phyloP scores from a whole-genome alignment of 2,329 filamentous ascomycete genomes.

The Penicillium janthinellum region DNA sequence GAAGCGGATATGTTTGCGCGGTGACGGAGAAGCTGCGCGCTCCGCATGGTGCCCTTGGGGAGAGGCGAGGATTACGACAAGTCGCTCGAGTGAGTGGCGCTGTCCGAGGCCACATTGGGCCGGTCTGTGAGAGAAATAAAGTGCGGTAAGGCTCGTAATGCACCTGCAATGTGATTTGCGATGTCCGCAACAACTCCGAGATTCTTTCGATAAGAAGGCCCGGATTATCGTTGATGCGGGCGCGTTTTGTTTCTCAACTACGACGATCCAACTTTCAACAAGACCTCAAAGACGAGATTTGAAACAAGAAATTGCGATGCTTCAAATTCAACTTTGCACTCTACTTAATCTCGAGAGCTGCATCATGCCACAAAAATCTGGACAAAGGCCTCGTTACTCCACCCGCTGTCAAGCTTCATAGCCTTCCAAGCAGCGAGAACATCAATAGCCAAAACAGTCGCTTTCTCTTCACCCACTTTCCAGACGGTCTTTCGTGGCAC shows the following conservation, averaged over 20 bases:
- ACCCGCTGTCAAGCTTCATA: constrained; percentile 68
- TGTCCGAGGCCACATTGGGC: constrained; percentile 32
- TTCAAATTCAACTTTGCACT: neutral
- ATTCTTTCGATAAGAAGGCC: constrained; percentile 24
- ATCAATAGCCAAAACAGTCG: constrained; percentile 74
- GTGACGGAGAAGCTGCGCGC: constrained; percentile 29
- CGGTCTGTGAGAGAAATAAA: constrained; percentile 5
- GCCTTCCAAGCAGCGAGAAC: constrained; percentile 75
- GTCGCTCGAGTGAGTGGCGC: constrained; percentile 26
- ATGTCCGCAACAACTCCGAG: constrained; percentile 17
- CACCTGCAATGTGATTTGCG: constrained; percentile 4
- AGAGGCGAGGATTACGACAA: constrained; percentile 18
- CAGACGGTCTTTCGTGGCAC: constrained; percentile 69
- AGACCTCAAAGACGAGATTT: neutral
- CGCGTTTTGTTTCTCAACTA: neutral
- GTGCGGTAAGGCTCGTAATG: constrained; percentile 10
- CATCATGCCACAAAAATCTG: constrained; percentile 57
- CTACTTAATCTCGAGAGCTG: neutral
- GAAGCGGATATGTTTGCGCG: constrained; percentile 22
- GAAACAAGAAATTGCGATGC: too few relatives aligned
- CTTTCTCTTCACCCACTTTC: constrained; percentile 47
- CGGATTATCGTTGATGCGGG: constrained; percentile 27
- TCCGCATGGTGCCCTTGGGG: constrained; percentile 21
- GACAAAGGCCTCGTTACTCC: constrained; percentile 78
- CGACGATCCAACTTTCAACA: neutral